phyloP scores from a whole-genome alignment of 768 basidiomycete species.

The Leccinum disarticulatum region DNA sequence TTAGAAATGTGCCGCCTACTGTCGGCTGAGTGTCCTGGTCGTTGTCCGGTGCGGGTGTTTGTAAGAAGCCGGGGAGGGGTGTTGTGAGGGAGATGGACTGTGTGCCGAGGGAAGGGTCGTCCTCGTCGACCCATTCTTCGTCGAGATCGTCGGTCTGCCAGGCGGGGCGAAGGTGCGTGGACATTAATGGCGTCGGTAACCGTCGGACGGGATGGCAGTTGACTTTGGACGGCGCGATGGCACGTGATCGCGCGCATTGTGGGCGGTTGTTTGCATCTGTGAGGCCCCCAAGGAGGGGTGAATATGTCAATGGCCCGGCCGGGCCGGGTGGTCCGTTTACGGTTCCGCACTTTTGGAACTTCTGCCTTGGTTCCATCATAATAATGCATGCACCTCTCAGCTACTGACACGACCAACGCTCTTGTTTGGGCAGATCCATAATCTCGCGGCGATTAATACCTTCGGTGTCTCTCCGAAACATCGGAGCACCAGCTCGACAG shows the following conservation, averaged over 20 bases:
- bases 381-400: not conserved
- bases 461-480: constrained; percentile 1
- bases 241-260: constrained; percentile 33
- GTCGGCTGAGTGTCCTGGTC: constrained; percentile 32
- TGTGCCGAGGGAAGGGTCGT: constrained; percentile 41
- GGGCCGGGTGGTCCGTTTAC: not conserved
- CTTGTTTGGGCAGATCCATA: not conserved
- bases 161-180: constrained; percentile 45
- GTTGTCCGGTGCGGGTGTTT: constrained; percentile 40
- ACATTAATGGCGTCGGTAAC: constrained; percentile 8
- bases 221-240: constrained; percentile 11
- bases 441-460: not conserved
- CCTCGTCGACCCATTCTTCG: constrained; percentile 85
- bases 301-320: not conserved
- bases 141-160: constrained; percentile 90
- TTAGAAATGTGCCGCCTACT: constrained; percentile 68
- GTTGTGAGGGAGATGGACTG: constrained; percentile 60
- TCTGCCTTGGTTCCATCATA: constrained; percentile 16
- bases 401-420: not conserved
- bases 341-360: constrained; percentile 15
- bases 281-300: constrained; percentile 6
- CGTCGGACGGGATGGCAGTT: not conserved
- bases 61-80: constrained; percentile 49
- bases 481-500: not conserved
- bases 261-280: constrained; percentile 17